Percentiles rank a stretch among this genome's conserved stretches.
These are phyloP conservation scores for rapeseed (Brassica napus) DNA, from an alignment of 345 rosid genomes.

Conservation along the genomic window DNA sequence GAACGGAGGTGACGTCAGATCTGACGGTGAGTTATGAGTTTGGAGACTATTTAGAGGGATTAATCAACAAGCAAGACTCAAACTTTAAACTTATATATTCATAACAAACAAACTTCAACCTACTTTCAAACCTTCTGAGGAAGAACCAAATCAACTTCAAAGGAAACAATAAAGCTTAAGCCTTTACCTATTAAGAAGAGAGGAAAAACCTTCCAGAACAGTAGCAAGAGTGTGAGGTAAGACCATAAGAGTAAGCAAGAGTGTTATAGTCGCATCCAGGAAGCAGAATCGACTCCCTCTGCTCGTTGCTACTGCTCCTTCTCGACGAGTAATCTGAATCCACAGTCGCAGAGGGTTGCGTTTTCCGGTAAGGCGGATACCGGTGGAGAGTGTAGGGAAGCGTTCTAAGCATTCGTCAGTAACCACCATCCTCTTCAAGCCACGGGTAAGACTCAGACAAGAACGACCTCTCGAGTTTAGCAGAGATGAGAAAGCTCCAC, in stretches of 20 bases:
- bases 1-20: too few relatives aligned
- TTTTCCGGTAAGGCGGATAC: neutral
- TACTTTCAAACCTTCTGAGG: too few relatives aligned
- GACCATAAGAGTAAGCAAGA: slow-evolving; percentile 66
- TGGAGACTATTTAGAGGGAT: neutral
- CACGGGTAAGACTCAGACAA: too few relatives aligned
- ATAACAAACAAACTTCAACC: neutral
- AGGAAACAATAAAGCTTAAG: neutral
- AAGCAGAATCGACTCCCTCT: slow-evolving; percentile 87
- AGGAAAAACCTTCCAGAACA: slow-evolving; percentile 68
- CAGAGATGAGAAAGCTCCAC: too few relatives aligned
- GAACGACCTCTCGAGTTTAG: too few relatives aligned
- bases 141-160: slow-evolving; percentile 4
- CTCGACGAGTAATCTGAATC: slow-evolving; percentile 52
- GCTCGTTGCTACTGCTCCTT: slow-evolving; percentile 69
- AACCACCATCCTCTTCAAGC: too few relatives aligned
- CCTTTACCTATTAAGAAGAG: neutral
- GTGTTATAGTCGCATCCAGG: slow-evolving; percentile 88
- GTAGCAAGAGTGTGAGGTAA: slow-evolving; percentile 83
- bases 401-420: neutral
- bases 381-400: neutral
- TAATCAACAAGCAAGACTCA: neutral
- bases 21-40: too few relatives aligned
- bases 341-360: slow-evolving; percentile 14
- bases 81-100: neutral